These are phyloP conservation scores for Tuber aestivum DNA, from an alignment of 495 filamentous ascomycete species.

Conservation along the genomic window DNA sequence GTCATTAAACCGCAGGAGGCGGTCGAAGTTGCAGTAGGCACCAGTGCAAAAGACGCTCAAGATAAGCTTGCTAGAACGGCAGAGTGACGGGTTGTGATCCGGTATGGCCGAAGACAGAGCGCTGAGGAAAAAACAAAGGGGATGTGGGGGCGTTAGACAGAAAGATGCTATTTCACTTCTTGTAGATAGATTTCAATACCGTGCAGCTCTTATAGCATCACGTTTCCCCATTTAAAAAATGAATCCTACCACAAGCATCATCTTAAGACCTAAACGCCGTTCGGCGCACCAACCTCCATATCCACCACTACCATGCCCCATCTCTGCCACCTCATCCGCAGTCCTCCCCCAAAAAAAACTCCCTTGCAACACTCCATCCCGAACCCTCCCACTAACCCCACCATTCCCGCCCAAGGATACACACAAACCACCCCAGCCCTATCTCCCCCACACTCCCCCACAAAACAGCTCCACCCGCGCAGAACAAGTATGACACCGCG, in stretches of 20 bases:
- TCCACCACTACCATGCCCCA: constrained; percentile 48
- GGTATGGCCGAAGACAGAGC: background rate
- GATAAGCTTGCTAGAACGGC: constrained; percentile 35
- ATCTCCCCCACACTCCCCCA: background rate
- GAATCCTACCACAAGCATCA: background rate
- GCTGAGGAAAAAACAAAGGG: background rate
- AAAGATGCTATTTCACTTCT: background rate
- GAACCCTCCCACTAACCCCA: constrained; percentile 68
- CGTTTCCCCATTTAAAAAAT: background rate
- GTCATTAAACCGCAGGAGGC: constrained; percentile 36
- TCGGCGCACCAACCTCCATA: background rate
- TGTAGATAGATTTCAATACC: background rate
- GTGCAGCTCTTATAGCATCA: background rate
- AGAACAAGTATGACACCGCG: too few relatives aligned
- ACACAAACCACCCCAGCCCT: constrained; percentile 50
- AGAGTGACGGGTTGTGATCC: background rate
- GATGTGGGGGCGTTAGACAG: background rate
- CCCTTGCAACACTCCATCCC: constrained; percentile 51
- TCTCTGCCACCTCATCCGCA: constrained; percentile 42
- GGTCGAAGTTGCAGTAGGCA: constrained; percentile 40
- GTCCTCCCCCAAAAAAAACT: constrained; percentile 43
- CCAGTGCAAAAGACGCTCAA: constrained; percentile 45
- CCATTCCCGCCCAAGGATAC: constrained; percentile 79
- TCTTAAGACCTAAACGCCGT: background rate
- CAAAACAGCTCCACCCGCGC: background rate